A percentile compares a stretch with the other conserved stretches of the same genome.
Evolutionary conservation across 805 yeast species (phyloP).

Genomic region (Trichomonascus vanleenenianus): DNA sequence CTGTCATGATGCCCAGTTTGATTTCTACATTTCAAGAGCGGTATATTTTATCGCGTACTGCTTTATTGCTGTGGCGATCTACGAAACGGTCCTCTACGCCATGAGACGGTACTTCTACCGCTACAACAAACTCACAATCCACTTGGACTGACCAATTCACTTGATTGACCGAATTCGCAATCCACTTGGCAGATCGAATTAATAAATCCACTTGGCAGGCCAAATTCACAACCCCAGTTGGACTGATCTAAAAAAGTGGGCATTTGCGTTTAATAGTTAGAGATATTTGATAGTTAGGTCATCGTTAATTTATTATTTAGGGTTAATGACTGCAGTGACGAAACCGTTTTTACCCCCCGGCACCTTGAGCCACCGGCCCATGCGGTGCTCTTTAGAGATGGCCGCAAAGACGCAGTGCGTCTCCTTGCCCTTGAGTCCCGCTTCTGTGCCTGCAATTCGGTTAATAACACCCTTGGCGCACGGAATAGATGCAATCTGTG

Average conservation of each 20-base stretch:
- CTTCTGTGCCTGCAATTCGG: slow-evolving; percentile 20
- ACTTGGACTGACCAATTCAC: too few relatives aligned
- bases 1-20: slow-evolving; percentile 16
- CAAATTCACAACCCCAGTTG: not conserved
- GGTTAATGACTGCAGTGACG: slow-evolving; percentile 29
- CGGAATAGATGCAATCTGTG: slow-evolving; percentile 45
- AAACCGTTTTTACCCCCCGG: slow-evolving; percentile 68
- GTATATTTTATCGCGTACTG: not conserved
- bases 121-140: too few relatives aligned
- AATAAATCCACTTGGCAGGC: not conserved
- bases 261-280: too few relatives aligned
- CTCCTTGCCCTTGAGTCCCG: slow-evolving; percentile 32
- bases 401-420: slow-evolving; percentile 43
- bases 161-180: too few relatives aligned
- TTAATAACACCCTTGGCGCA: slow-evolving; percentile 57
- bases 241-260: too few relatives aligned
- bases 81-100: too few relatives aligned
- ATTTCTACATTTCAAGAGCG: slow-evolving; percentile 10
- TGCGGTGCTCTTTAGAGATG: slow-evolving; percentile 74
- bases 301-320: not conserved
- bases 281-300: too few relatives aligned
- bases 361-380: slow-evolving; percentile 76
- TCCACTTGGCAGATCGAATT: too few relatives aligned
- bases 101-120: too few relatives aligned
- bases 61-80: too few relatives aligned